Evolutionary conservation across 2,329 filamentous ascomycete species (phyloP).

Genomic region (Arthrobotrys megalospora): DNA sequence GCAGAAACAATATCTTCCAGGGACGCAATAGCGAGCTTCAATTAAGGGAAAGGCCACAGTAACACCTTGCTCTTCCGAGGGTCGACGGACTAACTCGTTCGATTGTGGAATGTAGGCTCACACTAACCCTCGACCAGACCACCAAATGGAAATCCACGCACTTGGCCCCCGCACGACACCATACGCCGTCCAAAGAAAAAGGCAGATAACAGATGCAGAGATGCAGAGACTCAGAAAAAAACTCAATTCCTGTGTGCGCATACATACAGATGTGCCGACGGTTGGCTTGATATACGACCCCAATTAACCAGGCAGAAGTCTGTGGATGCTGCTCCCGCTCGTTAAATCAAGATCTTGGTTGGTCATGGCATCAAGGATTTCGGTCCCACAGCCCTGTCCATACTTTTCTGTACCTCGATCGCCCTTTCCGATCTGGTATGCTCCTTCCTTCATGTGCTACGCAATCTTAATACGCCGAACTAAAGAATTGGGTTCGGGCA

Average conservation of each 20-base stretch:
- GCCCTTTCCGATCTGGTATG: constrained; percentile 53
- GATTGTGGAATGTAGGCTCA: constrained; percentile 56
- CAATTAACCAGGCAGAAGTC: constrained; percentile 28
- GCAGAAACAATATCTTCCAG: constrained; percentile 19
- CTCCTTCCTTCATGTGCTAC: constrained; percentile 53
- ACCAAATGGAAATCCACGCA: constrained; percentile 47
- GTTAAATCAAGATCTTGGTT: constrained; percentile 60
- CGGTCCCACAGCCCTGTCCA: constrained; percentile 47
- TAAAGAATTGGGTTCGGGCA: constrained; percentile 47
- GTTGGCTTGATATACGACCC: constrained; percentile 50
- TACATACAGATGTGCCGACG: constrained; percentile 27
- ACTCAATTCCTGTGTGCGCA: constrained; percentile 39
- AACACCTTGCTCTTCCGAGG: constrained; percentile 52
- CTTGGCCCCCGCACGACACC: constrained; percentile 42
- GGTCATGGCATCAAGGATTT: constrained; percentile 50
- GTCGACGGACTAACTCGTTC: constrained; percentile 48
- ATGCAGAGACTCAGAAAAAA: constrained; percentile 18
- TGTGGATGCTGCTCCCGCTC: constrained; percentile 11
- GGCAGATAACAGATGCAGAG: constrained; percentile 20
- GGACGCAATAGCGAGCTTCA: constrained; percentile 26
- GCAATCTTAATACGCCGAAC: constrained; percentile 55
- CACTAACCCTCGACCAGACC: constrained; percentile 43
- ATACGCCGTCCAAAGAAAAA: constrained; percentile 17
- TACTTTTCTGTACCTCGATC: constrained; percentile 58
- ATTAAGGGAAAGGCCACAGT: constrained; percentile 50